phyloP scores from a whole-genome alignment of 805 yeast species.

The Aciculoconidium aculeatum region DNA sequence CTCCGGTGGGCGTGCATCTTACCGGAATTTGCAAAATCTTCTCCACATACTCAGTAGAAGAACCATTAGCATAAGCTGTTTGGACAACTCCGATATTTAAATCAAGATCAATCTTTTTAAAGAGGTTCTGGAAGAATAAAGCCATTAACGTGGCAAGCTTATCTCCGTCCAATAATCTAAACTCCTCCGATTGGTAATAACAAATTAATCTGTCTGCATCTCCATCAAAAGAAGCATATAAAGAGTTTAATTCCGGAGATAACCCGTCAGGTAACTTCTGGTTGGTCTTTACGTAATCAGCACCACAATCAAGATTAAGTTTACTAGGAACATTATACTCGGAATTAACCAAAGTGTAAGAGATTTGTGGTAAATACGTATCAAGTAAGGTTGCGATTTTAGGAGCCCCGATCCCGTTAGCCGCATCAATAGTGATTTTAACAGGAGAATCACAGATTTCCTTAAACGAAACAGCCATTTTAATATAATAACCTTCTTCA shows the following conservation, averaged over 20 bases:
- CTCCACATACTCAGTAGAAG: slow-evolving; percentile 69
- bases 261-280: slow-evolving; percentile 71
- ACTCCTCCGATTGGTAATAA: slow-evolving; percentile 46
- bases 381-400: slow-evolving; percentile 48
- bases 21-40: slow-evolving; percentile 67
- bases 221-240: slow-evolving; percentile 89
- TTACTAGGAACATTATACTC: slow-evolving; percentile 46
- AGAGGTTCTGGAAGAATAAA: slow-evolving; percentile 48
- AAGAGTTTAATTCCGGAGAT: slow-evolving; percentile 35
- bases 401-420: slow-evolving; percentile 96
- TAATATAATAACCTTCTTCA: slow-evolving; percentile 65
- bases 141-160: slow-evolving; percentile 86
- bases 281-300: slow-evolving; percentile 89
- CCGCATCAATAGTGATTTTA: slow-evolving; percentile 72
- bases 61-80: slow-evolving; percentile 97
- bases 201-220: slow-evolving; percentile 95
- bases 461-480: slow-evolving; percentile 51
- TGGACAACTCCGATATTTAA: slow-evolving; percentile 78
- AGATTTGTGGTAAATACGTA: slow-evolving; percentile 36
- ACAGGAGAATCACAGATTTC: slow-evolving; percentile 34
- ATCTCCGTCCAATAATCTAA: slow-evolving; percentile 82
- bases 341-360: slow-evolving; percentile 46
- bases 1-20: slow-evolving; percentile 90
- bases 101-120: slow-evolving; percentile 41
- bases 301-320: slow-evolving; percentile 83